Evolutionary conservation across 352 stramenopile genomes (phyloP).

Genomic region (Nothophytophthora sp.): DNA sequence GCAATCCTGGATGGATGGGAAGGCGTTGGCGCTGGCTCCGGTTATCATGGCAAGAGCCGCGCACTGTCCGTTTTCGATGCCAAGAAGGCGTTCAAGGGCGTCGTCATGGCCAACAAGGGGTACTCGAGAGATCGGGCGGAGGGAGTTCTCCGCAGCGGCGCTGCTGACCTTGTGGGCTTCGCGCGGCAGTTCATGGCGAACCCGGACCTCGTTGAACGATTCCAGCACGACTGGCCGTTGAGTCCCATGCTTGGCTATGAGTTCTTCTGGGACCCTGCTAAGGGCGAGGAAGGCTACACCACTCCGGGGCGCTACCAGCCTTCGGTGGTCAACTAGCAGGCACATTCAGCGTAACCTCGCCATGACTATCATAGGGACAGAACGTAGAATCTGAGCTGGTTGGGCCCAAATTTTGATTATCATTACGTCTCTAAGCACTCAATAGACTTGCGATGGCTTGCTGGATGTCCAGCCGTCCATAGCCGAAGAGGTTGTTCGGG

Average conservation of each 20-base stretch:
- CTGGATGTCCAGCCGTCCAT: slow-evolving; percentile 20
- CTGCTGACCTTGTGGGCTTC: slow-evolving; percentile 40
- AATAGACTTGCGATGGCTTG: slow-evolving; percentile 6
- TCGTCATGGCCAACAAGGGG: slow-evolving; percentile 28
- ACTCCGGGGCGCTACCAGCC: slow-evolving; percentile 6
- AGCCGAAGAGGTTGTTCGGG: slow-evolving; percentile 37
- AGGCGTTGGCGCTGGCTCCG: slow-evolving; percentile 19
- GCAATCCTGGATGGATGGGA: slow-evolving; percentile 33
- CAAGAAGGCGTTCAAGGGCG: slow-evolving; percentile 30
- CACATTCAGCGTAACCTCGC: no score
- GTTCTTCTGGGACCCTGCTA: slow-evolving; percentile 24
- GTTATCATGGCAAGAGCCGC: slow-evolving; percentile 32
- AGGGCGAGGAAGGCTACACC: slow-evolving; percentile 24
- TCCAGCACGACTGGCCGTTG: slow-evolving; percentile 21
- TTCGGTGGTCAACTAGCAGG: not conserved
- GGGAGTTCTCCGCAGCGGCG: slow-evolving; percentile 21
- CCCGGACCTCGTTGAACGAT: slow-evolving; percentile 39
- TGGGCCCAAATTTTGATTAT: no score
- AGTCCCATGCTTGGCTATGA: slow-evolving; percentile 19
- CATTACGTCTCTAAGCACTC: no score
- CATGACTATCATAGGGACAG: no score
- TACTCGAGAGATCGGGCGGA: slow-evolving; percentile 33
- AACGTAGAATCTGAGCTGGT: no score
- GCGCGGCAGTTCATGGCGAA: slow-evolving; percentile 40
- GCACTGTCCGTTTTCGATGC: slow-evolving; percentile 25